Evolutionary conservation across 2,329 filamentous ascomycete species (phyloP), one percentile per base, ranked within the genome.

Genomic region (Fusarium continuum): DNA sequence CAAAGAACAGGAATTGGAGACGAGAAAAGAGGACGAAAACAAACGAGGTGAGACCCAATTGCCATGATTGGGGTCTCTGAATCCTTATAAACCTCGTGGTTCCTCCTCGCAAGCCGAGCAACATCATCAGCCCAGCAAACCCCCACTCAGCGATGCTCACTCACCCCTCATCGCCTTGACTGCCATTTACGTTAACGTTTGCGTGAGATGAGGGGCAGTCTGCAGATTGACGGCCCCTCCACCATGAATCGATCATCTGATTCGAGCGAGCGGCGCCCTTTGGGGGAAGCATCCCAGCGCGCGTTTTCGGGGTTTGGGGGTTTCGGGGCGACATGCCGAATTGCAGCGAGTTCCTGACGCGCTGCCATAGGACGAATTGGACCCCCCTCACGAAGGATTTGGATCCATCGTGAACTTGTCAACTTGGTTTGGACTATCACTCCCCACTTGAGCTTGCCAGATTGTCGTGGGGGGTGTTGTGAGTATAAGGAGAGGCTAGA

Each of bases 271-370:
- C 38, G 23, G 26, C 32, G 43, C 17, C 35, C 57, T 58, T 65
- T 65, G 62, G 62, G 62, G 61, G 62, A 38, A 14, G 29, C 10
- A n/a, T n/a, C n/a, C n/a, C n/a, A n/a, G n/a, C n/a, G n/a, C n/a
- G n/a, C n/a, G n/a, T n/a, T n/a, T n/a, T n/a, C n/a, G 49, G 39
- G 39, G 51, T 69, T 70, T 70, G 68, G 68, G 68, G 68, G 68
- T 68, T 53, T 58, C 49, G 54, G 50, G 23, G 29, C 44, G 32
- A 41, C 14, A 34, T 41, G n/a, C 49, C 61, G 61, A 59, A 61
- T 52, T 43, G 51, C 52, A 54, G 40, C 29, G 17, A 38, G 35
- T 23, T 45, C 48, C 28, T 61, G 40, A 19, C 22, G 40, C 51
- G 51, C 41, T 31, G 62, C 64, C 55, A 67, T 64, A 66, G 64